Conservation (phyloP, 2,329 filamentous ascomycete genomes). For the Nothophoma quercina region DNA sequence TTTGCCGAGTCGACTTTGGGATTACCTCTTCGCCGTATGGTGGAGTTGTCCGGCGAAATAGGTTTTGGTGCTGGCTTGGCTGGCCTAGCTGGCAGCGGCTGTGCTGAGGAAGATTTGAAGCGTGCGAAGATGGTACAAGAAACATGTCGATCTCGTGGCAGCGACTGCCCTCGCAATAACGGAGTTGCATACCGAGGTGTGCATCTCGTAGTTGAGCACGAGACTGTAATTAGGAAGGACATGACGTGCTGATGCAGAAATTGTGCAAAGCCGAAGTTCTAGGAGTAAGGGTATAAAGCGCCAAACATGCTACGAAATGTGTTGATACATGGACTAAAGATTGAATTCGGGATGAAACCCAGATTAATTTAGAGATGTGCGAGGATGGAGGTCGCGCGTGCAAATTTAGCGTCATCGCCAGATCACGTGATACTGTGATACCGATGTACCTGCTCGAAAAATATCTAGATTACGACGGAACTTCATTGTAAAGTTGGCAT, state of each 20-base stretch:
- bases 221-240: neutral
- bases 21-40: neutral
- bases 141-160: neutral
- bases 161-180: neutral
- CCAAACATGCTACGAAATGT: neutral
- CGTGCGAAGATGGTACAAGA: neutral
- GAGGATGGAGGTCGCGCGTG: neutral
- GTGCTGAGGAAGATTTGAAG: constrained; percentile 2
- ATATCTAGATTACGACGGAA: too few relatives aligned
- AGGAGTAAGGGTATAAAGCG: neutral
- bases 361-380: neutral
- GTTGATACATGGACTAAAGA: neutral
- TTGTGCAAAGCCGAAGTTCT: neutral
- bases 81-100: neutral
- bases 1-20: neutral
- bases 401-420: neutral
- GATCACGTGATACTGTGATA: constrained; percentile 12
- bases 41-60: neutral
- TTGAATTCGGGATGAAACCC: neutral
- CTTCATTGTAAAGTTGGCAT: too few relatives aligned
- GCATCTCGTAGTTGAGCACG: neutral
- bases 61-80: neutral
- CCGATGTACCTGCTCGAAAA: too few relatives aligned
- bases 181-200: neutral
- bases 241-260: neutral